Conservation (phyloP, 2,329 filamentous ascomycete species). For the Arthroderma sp. region DNA sequence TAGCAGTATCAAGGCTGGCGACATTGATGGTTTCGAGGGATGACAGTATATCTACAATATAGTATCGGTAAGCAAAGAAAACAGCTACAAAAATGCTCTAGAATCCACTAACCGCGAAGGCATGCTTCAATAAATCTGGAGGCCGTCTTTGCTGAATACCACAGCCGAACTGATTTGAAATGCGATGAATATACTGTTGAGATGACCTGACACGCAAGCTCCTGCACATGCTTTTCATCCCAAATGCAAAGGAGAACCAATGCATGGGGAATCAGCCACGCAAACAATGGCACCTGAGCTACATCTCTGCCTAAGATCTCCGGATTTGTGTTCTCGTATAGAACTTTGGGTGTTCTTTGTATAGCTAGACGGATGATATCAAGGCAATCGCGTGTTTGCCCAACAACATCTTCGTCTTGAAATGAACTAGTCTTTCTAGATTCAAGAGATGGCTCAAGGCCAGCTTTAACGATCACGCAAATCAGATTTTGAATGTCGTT, state of each 20-base stretch:
- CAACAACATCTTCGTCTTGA: constrained; percentile 31
- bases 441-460: constrained; percentile 51
- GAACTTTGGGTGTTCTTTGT: constrained; percentile 54
- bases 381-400: constrained; percentile 50
- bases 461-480: constrained; percentile 67
- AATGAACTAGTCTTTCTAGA: constrained; percentile 11
- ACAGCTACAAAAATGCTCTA: too few relatives aligned
- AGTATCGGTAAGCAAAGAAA: too few relatives aligned
- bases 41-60: constrained; percentile 30
- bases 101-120: constrained; percentile 23
- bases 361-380: constrained; percentile 65
- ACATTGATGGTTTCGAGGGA: constrained; percentile 25
- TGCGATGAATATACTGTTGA: constrained; percentile 21
- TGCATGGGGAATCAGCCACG: constrained; percentile 42
- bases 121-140: constrained; percentile 22
- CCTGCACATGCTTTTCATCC: constrained; percentile 28
- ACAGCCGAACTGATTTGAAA: constrained; percentile 20
- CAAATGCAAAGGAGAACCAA: constrained; percentile 34
- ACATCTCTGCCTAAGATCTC: constrained; percentile 36
- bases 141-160: constrained; percentile 18
- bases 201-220: constrained; percentile 25
- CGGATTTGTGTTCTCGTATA: constrained; percentile 53
- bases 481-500: constrained; percentile 75
- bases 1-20: constrained; percentile 2
- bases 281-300: constrained; percentile 36